Percentiles rank a stretch among this genome's conserved stretches.
Evolutionary conservation across 208 protist species (phyloP).

Genomic region (Spongospora subterranea): DNA sequence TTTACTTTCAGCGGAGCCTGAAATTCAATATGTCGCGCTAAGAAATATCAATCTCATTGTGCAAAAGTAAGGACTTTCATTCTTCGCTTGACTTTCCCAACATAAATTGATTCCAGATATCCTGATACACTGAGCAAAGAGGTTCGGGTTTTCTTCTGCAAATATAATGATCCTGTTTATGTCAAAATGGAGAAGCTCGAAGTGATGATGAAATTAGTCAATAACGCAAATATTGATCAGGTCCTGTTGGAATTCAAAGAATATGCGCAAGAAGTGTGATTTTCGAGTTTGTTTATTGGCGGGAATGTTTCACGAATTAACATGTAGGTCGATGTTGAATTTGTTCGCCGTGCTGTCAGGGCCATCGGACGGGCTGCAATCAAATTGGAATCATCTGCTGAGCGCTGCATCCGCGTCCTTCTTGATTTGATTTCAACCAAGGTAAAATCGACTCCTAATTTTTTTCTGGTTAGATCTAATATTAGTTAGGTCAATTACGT

Average conservation of each 20-base stretch:
- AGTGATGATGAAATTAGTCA: conserved; percentile 91
- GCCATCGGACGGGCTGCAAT: conserved; percentile 95
- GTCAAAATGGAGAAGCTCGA: conserved; percentile 98
- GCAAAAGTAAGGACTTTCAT: conserved; percentile 79
- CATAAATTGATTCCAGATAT: conserved; percentile 57
- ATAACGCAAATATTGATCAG: conserved; percentile 84
- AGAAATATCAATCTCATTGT: conserved; percentile 98
- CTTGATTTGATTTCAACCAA: conserved; percentile 88
- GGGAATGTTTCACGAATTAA: too few species aligned
- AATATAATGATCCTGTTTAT: conserved; percentile 98
- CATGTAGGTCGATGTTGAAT: conserved; percentile 97
- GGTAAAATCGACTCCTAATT: neutral
- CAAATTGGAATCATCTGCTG: conserved; percentile 91
- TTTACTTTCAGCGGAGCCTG: conserved; percentile 84
- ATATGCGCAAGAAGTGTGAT: conserved; percentile 92
- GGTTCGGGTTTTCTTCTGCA: conserved; percentile 95
- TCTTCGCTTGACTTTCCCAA: neutral
- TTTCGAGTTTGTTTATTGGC: too few species aligned
- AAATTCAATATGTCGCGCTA: conserved; percentile 97
- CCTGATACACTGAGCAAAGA: conserved; percentile 84
- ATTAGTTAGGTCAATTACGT: conserved; percentile 85
- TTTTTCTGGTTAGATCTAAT: neutral
- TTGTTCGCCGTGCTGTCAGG: conserved; percentile 93
- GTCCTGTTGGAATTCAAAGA: conserved; percentile 91
- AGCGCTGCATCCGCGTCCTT: conserved; percentile 89